Percentiles rank a stretch among this genome's conserved stretches.
Conservation (phyloP, 345 rosid genomes). For the Mangifera indica region DNA sequence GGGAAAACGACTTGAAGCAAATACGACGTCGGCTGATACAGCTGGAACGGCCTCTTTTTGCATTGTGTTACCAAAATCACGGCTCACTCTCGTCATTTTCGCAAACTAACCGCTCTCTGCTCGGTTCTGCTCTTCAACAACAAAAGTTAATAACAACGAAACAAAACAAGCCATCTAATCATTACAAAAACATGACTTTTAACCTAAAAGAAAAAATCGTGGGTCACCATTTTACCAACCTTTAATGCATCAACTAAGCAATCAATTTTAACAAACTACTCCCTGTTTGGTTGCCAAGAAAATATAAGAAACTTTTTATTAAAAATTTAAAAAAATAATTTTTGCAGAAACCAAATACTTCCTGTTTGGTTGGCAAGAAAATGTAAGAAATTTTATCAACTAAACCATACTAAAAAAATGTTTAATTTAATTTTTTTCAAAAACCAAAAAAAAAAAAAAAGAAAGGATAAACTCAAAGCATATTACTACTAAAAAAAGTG, state of each 20-base stretch:
- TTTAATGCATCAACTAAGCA: background rate
- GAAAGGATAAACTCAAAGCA: background rate
- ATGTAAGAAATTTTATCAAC: too few species aligned
- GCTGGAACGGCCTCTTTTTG: constrained; percentile 62
- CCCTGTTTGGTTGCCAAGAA: background rate
- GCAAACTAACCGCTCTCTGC: constrained; percentile 14
- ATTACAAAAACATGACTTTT: constrained; percentile 6
- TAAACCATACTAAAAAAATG: too few species aligned
- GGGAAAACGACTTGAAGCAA: constrained; percentile 84
- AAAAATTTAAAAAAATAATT: too few species aligned
- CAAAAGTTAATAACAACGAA: constrained; percentile 19
- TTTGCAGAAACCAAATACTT: too few species aligned
- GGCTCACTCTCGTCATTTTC: constrained; percentile 70
- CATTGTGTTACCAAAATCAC: constrained; percentile 64
- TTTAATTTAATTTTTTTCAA: background rate
- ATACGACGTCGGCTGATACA: constrained; percentile 83
- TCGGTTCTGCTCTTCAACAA: constrained; percentile 16
- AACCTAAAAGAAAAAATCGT: constrained; percentile 13
- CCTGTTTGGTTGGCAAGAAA: background rate
- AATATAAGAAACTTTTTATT: too few species aligned
- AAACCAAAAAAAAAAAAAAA: background rate
- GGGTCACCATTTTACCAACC: constrained; percentile 20
- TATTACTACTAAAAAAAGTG: too few species aligned
- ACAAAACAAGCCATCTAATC: background rate
- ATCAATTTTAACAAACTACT: background rate